Conservation (phyloP, 768 basidiomycete species). For the Leccinum uliginosum region DNA sequence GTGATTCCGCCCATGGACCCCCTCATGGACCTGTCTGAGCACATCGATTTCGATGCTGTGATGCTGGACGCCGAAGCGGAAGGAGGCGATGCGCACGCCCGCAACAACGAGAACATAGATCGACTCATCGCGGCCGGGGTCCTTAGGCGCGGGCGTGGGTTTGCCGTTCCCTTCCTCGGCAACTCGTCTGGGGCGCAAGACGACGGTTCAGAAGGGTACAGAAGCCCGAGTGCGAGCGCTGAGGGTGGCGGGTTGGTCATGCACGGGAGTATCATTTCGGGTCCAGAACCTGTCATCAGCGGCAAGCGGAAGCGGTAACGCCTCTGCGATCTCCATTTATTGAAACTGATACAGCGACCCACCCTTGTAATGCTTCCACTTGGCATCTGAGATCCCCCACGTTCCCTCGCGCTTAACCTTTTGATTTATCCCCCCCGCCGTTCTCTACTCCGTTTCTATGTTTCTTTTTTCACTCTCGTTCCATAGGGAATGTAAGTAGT, state of each 20-base stretch:
- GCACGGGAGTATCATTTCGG: background rate
- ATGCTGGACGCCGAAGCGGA: slow-evolving; percentile 25
- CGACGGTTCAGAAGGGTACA: slow-evolving; percentile 21
- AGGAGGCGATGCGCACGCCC: slow-evolving; percentile 6
- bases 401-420: background rate
- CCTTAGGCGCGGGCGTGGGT: slow-evolving; percentile 1
- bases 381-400: background rate
- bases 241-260: slow-evolving; percentile 7
- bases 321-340: background rate
- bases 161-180: slow-evolving; percentile 13
- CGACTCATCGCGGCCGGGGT: background rate
- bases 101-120: slow-evolving; percentile 6
- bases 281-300: slow-evolving; percentile 16
- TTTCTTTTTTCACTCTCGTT: background rate
- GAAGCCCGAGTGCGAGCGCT: slow-evolving; percentile 17
- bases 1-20: slow-evolving; percentile 3
- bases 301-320: slow-evolving; percentile 25
- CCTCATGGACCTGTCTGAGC: slow-evolving; percentile 8
- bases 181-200: slow-evolving; percentile 12
- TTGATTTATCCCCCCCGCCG: background rate
- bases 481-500: slow-evolving; percentile 10
- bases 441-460: background rate
- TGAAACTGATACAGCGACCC: background rate
- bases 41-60: slow-evolving; percentile 21
- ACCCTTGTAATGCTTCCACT: background rate